Percentiles rank a stretch among this genome's conserved stretches.
phyloP scores from a whole-genome alignment of 2,329 filamentous ascomycete species.

The Colletotrichum eremochloae region DNA sequence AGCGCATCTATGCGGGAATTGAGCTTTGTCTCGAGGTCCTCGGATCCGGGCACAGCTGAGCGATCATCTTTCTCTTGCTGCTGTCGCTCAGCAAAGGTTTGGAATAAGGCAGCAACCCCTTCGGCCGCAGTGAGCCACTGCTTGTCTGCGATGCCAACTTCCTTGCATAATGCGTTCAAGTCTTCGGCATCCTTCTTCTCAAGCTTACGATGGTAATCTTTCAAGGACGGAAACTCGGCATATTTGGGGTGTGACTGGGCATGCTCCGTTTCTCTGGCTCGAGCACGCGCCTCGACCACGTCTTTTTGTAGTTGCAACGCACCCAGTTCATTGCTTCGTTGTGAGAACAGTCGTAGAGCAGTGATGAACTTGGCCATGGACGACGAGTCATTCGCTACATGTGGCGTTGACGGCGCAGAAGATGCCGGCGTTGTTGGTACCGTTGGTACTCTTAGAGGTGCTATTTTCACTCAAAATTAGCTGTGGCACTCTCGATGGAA shows the following conservation, averaged over 20 bases:
- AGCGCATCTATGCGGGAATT: slow-evolving; percentile 29
- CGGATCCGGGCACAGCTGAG: not conserved
- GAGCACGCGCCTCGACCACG: slow-evolving; percentile 16
- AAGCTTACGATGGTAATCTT: slow-evolving; percentile 15
- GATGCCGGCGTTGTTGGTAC: slow-evolving; percentile 14
- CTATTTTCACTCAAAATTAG: slow-evolving; percentile 16
- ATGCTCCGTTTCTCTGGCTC: slow-evolving; percentile 15
- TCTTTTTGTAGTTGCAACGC: slow-evolving; percentile 22
- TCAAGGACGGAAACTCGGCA: slow-evolving; percentile 34
- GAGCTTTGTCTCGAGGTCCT: slow-evolving; percentile 5
- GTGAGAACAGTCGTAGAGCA: slow-evolving; percentile 11
- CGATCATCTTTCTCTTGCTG: slow-evolving; percentile 5
- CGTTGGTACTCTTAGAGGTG: not conserved
- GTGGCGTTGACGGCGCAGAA: slow-evolving; percentile 12
- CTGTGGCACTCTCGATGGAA: not conserved
- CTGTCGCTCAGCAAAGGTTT: slow-evolving; percentile 14
- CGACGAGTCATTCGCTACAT: not conserved
- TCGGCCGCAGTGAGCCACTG: slow-evolving; percentile 10
- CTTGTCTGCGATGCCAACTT: slow-evolving; percentile 3
- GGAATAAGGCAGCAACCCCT: slow-evolving; percentile 16
- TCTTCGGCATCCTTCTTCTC: slow-evolving; percentile 30
- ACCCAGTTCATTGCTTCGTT: slow-evolving; percentile 20
- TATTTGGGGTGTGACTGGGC: slow-evolving; percentile 16
- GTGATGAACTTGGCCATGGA: slow-evolving; percentile 13
- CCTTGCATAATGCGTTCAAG: slow-evolving; percentile 9